A percentile compares a stretch with the other conserved stretches of the same genome.
Evolutionary conservation across 2,329 filamentous ascomycete genomes (phyloP).

Genomic region (Diaporthe ampelina): DNA sequence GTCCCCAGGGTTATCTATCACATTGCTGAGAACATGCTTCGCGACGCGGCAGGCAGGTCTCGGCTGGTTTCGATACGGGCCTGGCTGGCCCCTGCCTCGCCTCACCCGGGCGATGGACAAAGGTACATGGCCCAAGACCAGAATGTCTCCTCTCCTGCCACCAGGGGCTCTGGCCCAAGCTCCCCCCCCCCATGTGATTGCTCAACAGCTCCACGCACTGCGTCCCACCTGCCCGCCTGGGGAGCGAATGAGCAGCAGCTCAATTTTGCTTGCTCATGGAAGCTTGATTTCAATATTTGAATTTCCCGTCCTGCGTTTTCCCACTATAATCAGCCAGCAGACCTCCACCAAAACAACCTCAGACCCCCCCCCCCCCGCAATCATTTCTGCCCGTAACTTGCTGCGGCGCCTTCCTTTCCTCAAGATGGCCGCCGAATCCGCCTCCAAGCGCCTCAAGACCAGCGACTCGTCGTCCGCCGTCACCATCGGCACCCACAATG

Average conservation of each 20-base stretch:
- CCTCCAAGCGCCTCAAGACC: constrained; percentile 88
- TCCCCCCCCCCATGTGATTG: neutral
- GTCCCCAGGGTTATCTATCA: neutral
- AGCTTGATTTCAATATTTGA: constrained; percentile 1
- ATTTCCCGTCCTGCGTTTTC: neutral
- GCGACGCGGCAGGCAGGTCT: constrained; percentile 1
- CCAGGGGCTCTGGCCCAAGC: constrained; percentile 9
- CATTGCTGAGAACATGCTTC: constrained; percentile 5
- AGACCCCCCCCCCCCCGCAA: constrained; percentile 2
- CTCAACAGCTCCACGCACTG: constrained; percentile 2
- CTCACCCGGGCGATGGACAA: neutral
- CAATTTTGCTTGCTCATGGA: constrained; percentile 40
- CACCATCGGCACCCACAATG: constrained; percentile 94
- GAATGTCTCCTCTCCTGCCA: too few species aligned
- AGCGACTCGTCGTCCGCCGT: constrained; percentile 63
- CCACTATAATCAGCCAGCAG: neutral
- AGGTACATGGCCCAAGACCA: neutral
- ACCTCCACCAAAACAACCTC: neutral
- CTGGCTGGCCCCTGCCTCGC: neutral
- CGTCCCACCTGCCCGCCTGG: constrained; percentile 25
- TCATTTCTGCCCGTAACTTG: constrained; percentile 50
- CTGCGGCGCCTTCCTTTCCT: constrained; percentile 53
- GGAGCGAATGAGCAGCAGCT: constrained; percentile 36
- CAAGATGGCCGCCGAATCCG: constrained; percentile 74
- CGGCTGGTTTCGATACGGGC: neutral